Conservation (phyloP, 345 rosid species). For the Lepidium sativum region DNA sequence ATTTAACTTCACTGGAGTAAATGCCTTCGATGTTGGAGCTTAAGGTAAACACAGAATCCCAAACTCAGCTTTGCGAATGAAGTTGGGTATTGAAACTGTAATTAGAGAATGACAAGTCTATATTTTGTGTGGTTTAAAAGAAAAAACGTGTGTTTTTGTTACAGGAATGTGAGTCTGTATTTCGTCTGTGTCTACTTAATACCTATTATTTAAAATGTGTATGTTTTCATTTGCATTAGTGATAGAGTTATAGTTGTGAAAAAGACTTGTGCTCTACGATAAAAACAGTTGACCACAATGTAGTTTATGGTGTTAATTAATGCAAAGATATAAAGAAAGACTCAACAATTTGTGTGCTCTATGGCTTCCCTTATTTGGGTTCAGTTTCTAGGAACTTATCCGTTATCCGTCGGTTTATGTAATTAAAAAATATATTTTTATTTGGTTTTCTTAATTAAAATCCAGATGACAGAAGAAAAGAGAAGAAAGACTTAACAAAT, state of each 20-base stretch:
- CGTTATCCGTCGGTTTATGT: no score
- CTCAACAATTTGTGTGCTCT: no score
- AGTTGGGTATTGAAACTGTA: conserved; percentile 10
- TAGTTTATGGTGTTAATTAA: background rate
- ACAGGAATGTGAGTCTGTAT: conserved; percentile 10
- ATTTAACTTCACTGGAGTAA: conserved; percentile 1
- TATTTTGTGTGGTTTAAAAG: conserved; percentile 5
- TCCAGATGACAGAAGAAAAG: no score
- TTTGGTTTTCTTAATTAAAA: no score
- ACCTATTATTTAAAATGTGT: background rate
- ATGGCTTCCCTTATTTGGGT: no score
- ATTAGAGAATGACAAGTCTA: background rate
- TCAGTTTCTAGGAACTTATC: no score
- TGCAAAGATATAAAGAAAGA: background rate
- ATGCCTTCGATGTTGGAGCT: conserved; percentile 5
- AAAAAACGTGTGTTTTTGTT: background rate
- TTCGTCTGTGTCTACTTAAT: conserved; percentile 7
- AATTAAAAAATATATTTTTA: no score
- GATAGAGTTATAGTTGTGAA: background rate
- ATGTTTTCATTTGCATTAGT: background rate
- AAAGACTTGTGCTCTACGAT: background rate
- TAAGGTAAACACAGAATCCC: background rate
- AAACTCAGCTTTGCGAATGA: conserved; percentile 9
- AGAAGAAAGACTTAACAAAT: no score
- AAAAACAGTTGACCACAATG: background rate